Percentiles rank a stretch among this genome's conserved stretches.
These are phyloP conservation scores for Musa acuminata DNA, from an alignment of 176 grass and related monocot genomes.

Conservation along the genomic window DNA sequence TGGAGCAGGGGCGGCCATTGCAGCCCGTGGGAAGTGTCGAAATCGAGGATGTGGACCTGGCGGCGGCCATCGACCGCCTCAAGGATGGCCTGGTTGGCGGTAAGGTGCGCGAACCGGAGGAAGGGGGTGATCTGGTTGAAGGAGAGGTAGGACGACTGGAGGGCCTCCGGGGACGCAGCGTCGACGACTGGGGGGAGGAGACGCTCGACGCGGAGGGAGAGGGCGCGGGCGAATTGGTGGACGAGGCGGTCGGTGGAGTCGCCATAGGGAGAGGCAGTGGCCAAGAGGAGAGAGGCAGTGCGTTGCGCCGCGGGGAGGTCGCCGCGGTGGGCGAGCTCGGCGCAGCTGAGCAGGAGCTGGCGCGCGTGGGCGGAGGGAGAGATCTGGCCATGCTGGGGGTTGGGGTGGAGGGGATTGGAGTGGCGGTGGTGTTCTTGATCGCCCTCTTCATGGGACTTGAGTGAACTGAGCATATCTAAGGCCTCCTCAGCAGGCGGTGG, in stretches of 20 bases:
- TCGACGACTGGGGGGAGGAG: conserved; percentile 9
- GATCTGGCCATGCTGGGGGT: not conserved
- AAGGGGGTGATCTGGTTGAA: conserved; percentile 99
- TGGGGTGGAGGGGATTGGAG: not conserved
- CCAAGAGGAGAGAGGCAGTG: conserved; percentile 40
- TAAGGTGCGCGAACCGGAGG: conserved; percentile 88
- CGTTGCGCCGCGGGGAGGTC: conserved; percentile 48
- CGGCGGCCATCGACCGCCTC: conserved; percentile 52
- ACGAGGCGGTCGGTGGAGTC: conserved; percentile 65
- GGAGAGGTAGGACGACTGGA: conserved; percentile 51
- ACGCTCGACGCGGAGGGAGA: conserved; percentile 36
- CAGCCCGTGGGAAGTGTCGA: conserved; percentile 78
- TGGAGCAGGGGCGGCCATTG: conserved; percentile 95
- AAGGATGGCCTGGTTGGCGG: conserved; percentile 94
- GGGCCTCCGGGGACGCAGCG: conserved; percentile 2
- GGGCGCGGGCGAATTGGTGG: conserved; percentile 76
- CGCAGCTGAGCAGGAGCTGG: conserved; percentile 55
- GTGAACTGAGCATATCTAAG: conserved; percentile 66
- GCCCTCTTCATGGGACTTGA: conserved; percentile 47
- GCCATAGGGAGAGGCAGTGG: conserved; percentile 40
- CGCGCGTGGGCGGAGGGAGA: conserved; percentile 29
- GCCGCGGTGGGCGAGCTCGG: conserved; percentile 56
- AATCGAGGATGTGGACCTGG: conserved; percentile 82
- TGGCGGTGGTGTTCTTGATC: conserved; percentile 11
- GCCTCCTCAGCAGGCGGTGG: not conserved